Evolutionary conservation across 2,329 filamentous ascomycete genomes (phyloP).

Genomic region (Colletotrichum sp.): DNA sequence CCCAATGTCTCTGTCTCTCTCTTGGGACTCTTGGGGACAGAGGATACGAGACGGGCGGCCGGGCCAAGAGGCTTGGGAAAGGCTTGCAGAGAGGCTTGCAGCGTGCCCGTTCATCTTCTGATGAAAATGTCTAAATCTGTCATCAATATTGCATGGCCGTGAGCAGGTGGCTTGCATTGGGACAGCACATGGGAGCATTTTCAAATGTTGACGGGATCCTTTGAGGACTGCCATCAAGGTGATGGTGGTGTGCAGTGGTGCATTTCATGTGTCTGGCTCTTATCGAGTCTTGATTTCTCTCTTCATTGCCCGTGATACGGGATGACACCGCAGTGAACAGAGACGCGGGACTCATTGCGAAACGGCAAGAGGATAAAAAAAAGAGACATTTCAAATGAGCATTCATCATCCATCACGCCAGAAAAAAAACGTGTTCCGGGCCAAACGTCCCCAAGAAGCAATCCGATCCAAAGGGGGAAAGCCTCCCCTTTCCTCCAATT

Average conservation of each 20-base stretch:
- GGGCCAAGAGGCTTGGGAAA: constrained; percentile 14
- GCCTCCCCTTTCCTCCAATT: background rate
- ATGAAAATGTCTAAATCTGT: background rate
- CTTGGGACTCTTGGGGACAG: background rate
- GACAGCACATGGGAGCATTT: background rate
- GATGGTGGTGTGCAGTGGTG: background rate
- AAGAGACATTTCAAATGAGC: background rate
- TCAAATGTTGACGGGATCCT: background rate
- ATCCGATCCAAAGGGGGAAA: background rate
- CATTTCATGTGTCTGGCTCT: background rate
- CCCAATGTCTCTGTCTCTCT: background rate
- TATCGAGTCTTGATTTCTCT: background rate
- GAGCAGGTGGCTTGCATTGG: constrained; percentile 7
- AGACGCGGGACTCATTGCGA: background rate
- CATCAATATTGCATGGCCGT: background rate
- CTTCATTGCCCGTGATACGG: background rate
- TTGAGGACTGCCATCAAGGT: background rate
- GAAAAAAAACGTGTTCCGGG: background rate
- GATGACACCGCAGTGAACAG: background rate
- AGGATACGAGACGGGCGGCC: constrained; percentile 16
- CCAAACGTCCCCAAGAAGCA: background rate
- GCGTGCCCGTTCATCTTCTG: background rate
- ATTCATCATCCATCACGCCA: background rate
- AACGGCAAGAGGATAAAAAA: background rate
- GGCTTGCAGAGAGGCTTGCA: constrained; percentile 15